Conservation (phyloP, 345 rosid genomes). For the Zanthoxylum bungeanum region DNA sequence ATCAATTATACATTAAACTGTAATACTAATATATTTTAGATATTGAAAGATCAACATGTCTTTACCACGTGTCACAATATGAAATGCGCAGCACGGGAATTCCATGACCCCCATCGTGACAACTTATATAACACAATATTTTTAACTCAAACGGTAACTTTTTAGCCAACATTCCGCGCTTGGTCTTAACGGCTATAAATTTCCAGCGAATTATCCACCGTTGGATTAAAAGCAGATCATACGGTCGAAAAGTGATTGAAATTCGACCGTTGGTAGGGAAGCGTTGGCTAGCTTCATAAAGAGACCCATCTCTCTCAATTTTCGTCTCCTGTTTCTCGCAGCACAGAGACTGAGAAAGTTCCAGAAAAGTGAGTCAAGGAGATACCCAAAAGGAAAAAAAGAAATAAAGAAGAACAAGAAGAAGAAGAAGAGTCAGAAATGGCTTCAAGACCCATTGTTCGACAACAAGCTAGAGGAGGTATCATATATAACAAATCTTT, state of each 20-base stretch:
- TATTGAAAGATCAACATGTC: too few species aligned
- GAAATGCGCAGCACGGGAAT: too few species aligned
- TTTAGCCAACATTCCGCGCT: not conserved
- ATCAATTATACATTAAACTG: too few species aligned
- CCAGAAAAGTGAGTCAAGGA: conserved; percentile 5
- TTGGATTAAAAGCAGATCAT: conserved; percentile 41
- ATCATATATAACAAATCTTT: too few species aligned
- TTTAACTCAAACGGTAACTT: conserved; percentile 35
- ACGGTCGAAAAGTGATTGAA: conserved; percentile 35
- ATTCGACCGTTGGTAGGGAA: conserved; percentile 60
- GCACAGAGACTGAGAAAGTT: not conserved
- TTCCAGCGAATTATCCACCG: conserved; percentile 15
- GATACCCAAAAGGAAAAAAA: not conserved
- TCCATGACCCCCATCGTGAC: too few species aligned
- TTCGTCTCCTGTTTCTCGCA: not conserved
- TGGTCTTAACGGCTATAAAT: conserved; percentile 49
- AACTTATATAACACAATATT: too few species aligned
- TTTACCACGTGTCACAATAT: too few species aligned
- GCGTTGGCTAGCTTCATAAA: conserved; percentile 41
- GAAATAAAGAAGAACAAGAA: too few species aligned
- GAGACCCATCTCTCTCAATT: not conserved
- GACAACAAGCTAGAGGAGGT: conserved; percentile 55
- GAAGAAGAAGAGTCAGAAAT: too few species aligned
- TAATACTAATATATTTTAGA: too few species aligned
- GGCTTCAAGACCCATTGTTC: conserved; percentile 61